phyloP scores from a whole-genome alignment of 495 filamentous ascomycete species.

The Parmelia sp. region DNA sequence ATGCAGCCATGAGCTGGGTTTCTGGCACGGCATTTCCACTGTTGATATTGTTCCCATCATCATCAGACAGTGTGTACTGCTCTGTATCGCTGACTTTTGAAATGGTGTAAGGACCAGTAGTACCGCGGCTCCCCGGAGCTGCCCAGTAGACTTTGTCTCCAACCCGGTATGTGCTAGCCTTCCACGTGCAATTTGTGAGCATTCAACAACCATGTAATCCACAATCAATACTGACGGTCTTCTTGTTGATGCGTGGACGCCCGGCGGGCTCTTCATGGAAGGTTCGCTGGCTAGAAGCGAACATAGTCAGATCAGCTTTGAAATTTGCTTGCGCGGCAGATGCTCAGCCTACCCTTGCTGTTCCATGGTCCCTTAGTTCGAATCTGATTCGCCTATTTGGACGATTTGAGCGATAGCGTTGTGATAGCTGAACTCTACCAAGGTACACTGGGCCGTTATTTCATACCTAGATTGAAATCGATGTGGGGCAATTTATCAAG shows the following conservation, averaged over 20 bases:
- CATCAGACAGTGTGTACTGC: constrained; percentile 16
- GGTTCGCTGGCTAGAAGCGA: neutral
- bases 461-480: no score
- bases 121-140: constrained; percentile 12
- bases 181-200: neutral
- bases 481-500: no score
- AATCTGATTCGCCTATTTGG: neutral
- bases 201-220: neutral
- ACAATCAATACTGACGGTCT: neutral
- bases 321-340: constrained; percentile 4
- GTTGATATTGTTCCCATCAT: constrained; percentile 12
- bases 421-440: neutral
- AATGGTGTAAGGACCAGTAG: constrained; percentile 10
- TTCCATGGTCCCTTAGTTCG: neutral
- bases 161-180: neutral
- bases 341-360: neutral
- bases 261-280: neutral
- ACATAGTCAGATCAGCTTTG: neutral
- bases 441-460: no score
- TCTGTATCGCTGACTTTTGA: constrained; percentile 10
- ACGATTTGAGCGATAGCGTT: neutral
- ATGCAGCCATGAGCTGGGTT: neutral
- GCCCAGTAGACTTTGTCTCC: constrained; percentile 10
- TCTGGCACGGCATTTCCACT: constrained; percentile 7
- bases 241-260: constrained; percentile 11